Base-by-base conservation (phyloP, 257 asterid species). In the Solanum tarapatanum region DNA sequence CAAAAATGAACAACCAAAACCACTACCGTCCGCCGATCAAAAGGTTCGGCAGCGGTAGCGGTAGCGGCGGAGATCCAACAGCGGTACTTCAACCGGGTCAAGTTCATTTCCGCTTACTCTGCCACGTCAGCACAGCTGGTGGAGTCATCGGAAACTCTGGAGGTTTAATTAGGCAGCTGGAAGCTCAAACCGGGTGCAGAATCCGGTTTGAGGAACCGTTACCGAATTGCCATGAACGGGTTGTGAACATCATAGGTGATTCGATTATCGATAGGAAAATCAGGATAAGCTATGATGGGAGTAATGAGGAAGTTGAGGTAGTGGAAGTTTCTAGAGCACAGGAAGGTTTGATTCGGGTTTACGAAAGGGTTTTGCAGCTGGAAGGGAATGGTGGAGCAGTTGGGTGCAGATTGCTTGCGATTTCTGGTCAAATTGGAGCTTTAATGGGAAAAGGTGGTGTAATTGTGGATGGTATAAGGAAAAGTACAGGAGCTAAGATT, bases 141-240 rank as follows among this genome's bases (percentile, higher is more conserved):
- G 93, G 94, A 2, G 92, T 93, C 32, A 93, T 93, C 80, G 96
- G 95, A 36, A 88, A 45, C 87, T 90, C 93, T 35, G 95, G 95
- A 9, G 23, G 76, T 82, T 30, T 91, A 39, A 86, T 93, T 77
- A 91, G 88, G 73, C 90, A 88, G 70, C 92, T 92, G 13, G 93
- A 92, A 90, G 48, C 85, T 88, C 90, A 89, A 72, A 88, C 93
- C 1, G 94, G 92, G 9, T 88, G 92, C 60, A 91, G 35, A 72
- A 93, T 93, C 55, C 86, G 88, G 51, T 68, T 93, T 87, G 92
- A 90, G 85, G 92, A 90, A 9, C 79, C 90, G 55, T 24, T 90
- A 37, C 90, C 90, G 9, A 89, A 88, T 87, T 93, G 95, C 84
- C 91, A 48, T 48, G 94, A 93, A 90, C 96, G 96, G 83, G 94